Conservation (phyloP, 139 green algal species). For the Haematococcus lacustris region DNA sequence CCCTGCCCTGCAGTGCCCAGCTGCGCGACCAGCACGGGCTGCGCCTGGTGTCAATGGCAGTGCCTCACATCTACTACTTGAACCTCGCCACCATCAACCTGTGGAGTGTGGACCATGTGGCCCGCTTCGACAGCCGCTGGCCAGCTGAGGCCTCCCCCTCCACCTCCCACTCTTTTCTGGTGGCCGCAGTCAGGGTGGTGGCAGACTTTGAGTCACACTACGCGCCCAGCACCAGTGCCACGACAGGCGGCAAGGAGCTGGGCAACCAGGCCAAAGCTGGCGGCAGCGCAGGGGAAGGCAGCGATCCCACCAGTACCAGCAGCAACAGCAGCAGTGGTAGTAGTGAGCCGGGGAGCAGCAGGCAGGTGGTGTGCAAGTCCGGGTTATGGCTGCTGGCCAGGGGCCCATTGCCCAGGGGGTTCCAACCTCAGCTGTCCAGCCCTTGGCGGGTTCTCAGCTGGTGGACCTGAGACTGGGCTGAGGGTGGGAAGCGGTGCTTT, state of each 20-base stretch:
- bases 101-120: conserved; percentile 2
- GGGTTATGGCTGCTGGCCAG: conserved; percentile 16
- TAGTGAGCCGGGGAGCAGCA: too few species aligned
- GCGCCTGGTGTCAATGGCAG: background rate
- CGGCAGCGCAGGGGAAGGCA: too few species aligned
- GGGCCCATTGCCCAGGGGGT: conserved; percentile 13
- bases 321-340: too few species aligned
- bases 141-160: background rate
- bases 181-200: conserved; percentile 6
- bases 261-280: too few species aligned
- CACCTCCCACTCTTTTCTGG: conserved; percentile 7
- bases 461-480: too few species aligned
- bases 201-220: conserved; percentile 2
- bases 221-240: background rate
- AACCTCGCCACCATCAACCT: conserved; percentile 6
- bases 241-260: too few species aligned
- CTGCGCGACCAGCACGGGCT: background rate
- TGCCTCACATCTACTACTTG: background rate
- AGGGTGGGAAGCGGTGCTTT: too few species aligned
- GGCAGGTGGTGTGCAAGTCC: background rate
- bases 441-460: conserved; percentile 7
- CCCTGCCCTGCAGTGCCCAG: background rate
- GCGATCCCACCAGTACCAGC: too few species aligned
- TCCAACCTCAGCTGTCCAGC: background rate
- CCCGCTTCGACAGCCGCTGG: background rate